Conservation (phyloP, 495 filamentous ascomycete species). For the Acidiella bohemica region DNA sequence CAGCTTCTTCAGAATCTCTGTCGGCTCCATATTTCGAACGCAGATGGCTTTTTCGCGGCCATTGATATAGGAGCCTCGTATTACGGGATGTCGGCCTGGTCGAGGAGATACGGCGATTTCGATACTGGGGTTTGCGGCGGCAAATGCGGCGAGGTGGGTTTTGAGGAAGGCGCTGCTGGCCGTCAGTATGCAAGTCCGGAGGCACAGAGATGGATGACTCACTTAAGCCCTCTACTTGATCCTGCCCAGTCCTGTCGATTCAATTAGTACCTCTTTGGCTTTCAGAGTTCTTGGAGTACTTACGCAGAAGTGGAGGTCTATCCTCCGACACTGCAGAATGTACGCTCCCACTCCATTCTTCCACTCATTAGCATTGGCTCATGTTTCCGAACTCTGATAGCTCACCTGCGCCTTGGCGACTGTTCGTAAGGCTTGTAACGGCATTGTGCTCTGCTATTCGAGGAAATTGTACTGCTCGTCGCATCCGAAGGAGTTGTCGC, state of each 20-base stretch:
- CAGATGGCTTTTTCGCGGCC: constrained; percentile 75
- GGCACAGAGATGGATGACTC: constrained; percentile 24
- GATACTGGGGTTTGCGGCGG: constrained; percentile 68
- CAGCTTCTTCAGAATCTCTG: constrained; percentile 71
- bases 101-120: constrained; percentile 83
- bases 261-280: too few relatives aligned
- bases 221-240: constrained; percentile 91
- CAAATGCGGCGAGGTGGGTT: constrained; percentile 60
- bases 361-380: not conserved
- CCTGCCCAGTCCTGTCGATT: constrained; percentile 90
- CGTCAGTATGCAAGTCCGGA: not conserved
- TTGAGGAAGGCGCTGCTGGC: constrained; percentile 60
- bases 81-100: constrained; percentile 71
- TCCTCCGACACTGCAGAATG: constrained; percentile 87
- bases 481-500: too few relatives aligned
- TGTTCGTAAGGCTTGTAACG: constrained; percentile 45
- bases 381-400: constrained; percentile 1
- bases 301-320: constrained; percentile 95
- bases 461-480: too few relatives aligned
- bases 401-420: constrained; percentile 50
- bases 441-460: too few relatives aligned
- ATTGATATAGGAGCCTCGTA: constrained; percentile 82
- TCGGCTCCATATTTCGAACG: constrained; percentile 68
- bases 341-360: constrained; percentile 96
- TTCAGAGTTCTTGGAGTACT: too few relatives aligned